A percentile compares a stretch with the other conserved stretches of the same genome.
Conservation (phyloP, 202 grass and related monocot genomes). For the Setaria viridis region DNA sequence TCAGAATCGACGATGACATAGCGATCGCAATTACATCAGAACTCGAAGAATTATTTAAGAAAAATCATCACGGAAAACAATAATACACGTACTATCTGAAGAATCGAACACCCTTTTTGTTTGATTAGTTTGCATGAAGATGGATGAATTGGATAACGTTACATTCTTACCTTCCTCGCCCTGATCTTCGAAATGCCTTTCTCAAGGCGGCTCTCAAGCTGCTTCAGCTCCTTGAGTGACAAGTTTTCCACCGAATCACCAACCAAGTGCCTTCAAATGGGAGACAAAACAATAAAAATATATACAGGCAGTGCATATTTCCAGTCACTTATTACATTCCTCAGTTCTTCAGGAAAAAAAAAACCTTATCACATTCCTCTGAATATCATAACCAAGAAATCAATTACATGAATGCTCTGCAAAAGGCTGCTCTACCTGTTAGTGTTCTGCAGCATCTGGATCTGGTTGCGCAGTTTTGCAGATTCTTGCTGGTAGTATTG, state of each 20-base stretch:
- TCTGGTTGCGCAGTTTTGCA: slow-evolving; percentile 73
- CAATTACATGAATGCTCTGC: not conserved
- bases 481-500: slow-evolving; percentile 95
- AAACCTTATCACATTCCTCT: not conserved
- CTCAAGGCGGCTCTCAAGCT: slow-evolving; percentile 81
- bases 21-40: not conserved
- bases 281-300: slow-evolving; percentile 14
- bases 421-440: slow-evolving; percentile 61
- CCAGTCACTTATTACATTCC: not conserved
- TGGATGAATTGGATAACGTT: not conserved
- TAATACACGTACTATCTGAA: not conserved
- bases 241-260: slow-evolving; percentile 79
- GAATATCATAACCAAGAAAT: not conserved
- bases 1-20: slow-evolving; percentile 9
- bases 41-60: slow-evolving; percentile 18
- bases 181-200: slow-evolving; percentile 82
- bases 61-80: not conserved
- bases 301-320: not conserved
- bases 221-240: slow-evolving; percentile 83
- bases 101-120: not conserved
- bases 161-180: slow-evolving; percentile 75
- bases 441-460: slow-evolving; percentile 86
- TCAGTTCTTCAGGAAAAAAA: too few relatives aligned
- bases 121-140: not conserved
- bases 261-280: slow-evolving; percentile 67